Percentiles rank a stretch among this genome's conserved stretches.
These are phyloP conservation scores for Pseudogymnoascus sp. DNA, from an alignment of 2,329 filamentous ascomycete species.

Conservation along the genomic window DNA sequence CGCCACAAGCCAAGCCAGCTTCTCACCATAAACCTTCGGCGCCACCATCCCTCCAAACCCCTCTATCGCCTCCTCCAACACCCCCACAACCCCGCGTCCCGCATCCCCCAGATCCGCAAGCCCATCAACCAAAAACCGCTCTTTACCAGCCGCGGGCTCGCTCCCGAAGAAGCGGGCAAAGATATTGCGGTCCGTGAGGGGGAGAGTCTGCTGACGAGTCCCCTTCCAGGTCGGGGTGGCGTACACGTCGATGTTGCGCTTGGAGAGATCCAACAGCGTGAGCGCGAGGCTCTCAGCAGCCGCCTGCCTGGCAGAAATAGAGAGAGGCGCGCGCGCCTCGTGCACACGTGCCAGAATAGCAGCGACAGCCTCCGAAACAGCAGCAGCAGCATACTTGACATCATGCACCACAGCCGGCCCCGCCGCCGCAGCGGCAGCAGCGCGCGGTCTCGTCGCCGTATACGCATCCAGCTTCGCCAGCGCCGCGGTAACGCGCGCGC, in stretches of 20 bases:
- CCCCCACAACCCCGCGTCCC: neutral
- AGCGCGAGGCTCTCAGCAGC: neutral
- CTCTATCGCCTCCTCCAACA: neutral
- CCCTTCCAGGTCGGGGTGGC: neutral
- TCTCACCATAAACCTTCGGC: neutral
- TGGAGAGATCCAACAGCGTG: neutral
- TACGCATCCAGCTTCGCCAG: neutral
- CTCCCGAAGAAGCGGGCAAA: neutral
- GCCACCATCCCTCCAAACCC: neutral
- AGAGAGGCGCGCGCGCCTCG: neutral
- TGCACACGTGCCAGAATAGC: neutral
- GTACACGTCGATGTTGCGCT: slow-evolving; percentile 5
- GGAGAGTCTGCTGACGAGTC: neutral
- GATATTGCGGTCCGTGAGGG: neutral
- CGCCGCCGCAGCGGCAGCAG: neutral
- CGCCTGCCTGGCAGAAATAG: neutral
- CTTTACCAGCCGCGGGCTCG: neutral
- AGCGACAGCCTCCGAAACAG: neutral
- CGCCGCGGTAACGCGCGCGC: neutral
- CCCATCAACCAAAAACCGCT: neutral
- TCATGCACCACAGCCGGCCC: neutral
- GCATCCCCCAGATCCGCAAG: neutral
- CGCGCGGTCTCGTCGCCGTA: neutral
- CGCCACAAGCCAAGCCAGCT: neutral
- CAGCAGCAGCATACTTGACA: neutral